Evolutionary conservation across 257 asterid genomes (phyloP), one percentile per base, ranked within the genome.

Genomic region (Apocynum venetum): DNA sequence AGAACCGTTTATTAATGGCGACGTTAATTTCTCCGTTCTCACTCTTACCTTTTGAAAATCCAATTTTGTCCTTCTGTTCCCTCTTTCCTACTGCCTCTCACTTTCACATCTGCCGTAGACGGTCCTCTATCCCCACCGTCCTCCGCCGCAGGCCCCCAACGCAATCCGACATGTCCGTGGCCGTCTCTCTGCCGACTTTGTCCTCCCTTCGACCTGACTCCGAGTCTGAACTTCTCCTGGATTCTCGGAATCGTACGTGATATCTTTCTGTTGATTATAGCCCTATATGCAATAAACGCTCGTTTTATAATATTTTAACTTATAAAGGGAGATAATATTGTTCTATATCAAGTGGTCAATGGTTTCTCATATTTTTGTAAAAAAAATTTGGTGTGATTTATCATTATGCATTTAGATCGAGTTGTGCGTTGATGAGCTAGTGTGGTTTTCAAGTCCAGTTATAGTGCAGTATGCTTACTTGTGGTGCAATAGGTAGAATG

Each of bases 171-270:
- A 93, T 93, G 98, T 88, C 98, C 44, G 83, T 82, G 68, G 59
- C 96, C 35, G 82, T 89, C 68, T 61, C 89, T 14, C 59, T 83
- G 20, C 89, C 83, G n/a, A 86, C 82, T 51, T 44, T 88, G 43
- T 41, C 90, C 65, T 75, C 89, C 49, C 78, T 59, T 81, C 84
- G 85, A 19, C 88, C 87, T 12, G 92, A 90, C 74, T 40, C 81
- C 48, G 89, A 87, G n/a, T 79, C 92, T 55, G 97, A 92, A 47
- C 88, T 91, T 38, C 74, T 89, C 31, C 65, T 89, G 35, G 98
- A 87, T 84, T 84, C 97, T 52, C 85, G 93, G 84, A 79, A 82
- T 80, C 87, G 98, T 94, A 85, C 82, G 96, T 80, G 79, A 5
- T 69, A 72, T 77, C 14, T 64, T 20, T 69, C 8, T 55, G 15